These are phyloP conservation scores for Vigna nakashimae DNA, from an alignment of 306 rosid genomes.

Conservation along the genomic window DNA sequence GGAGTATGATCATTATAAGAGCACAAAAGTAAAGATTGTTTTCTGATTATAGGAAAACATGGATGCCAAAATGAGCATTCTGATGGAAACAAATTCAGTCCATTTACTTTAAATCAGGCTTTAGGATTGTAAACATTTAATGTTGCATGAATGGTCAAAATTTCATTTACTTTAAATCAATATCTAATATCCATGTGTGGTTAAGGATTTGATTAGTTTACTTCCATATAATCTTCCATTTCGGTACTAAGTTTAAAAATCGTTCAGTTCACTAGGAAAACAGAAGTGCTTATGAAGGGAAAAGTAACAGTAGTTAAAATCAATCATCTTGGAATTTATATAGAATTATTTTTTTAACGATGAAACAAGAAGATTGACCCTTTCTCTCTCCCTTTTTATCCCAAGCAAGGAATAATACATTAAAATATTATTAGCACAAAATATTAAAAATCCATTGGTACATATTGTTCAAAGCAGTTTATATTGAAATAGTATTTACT, in stretches of 20 bases:
- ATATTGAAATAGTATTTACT: background rate
- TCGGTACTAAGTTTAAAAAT: too few species aligned
- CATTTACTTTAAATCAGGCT: background rate
- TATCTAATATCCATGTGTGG: too few species aligned
- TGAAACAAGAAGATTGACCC: background rate
- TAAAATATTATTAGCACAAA: background rate
- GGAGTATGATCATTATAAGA: slow-evolving; percentile 17
- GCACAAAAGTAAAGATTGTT: background rate
- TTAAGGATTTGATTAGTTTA: too few species aligned
- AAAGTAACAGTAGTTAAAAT: background rate
- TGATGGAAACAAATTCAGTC: background rate
- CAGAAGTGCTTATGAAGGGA: too few species aligned
- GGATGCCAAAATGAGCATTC: background rate
- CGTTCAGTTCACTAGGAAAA: too few species aligned
- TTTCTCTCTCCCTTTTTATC: background rate
- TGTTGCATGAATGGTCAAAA: background rate
- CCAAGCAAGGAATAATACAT: background rate
- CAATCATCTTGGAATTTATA: background rate
- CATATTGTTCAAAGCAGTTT: background rate
- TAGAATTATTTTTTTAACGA: background rate
- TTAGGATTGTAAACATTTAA: background rate
- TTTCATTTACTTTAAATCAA: too few species aligned
- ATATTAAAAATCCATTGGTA: background rate
- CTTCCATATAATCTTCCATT: too few species aligned
- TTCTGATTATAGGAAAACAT: background rate